phyloP scores from a whole-genome alignment of 1,284 basidiomycete species.

The Caloboletus firmus region DNA sequence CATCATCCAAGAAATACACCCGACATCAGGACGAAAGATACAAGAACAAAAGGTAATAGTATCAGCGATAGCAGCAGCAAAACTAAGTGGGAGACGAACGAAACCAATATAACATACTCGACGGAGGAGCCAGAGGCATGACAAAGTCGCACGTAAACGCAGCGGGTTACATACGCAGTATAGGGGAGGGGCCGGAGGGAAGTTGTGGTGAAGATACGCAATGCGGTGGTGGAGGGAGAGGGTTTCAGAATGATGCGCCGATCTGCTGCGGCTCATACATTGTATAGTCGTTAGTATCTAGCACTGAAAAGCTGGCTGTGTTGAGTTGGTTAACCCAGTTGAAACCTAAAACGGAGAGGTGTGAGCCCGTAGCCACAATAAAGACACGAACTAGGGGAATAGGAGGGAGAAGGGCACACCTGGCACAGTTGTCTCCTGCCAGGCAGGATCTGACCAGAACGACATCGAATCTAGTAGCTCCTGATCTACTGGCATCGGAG shows the following conservation, averaged over 20 bases:
- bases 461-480: constrained; percentile 64
- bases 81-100: not conserved
- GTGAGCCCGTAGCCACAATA: not conserved
- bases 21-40: not conserved
- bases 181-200: not conserved
- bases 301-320: constrained; percentile 6
- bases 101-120: not conserved
- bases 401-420: constrained; percentile 38
- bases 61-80: not conserved
- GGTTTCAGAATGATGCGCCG: constrained; percentile 12
- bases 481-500: constrained; percentile 52
- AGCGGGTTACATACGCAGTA: not conserved
- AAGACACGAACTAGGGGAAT: no score
- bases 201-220: not conserved
- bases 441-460: constrained; percentile 50
- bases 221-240: no score
- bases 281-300: constrained; percentile 31
- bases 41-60: not conserved
- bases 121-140: not conserved
- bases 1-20: constrained; percentile 1
- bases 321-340: constrained; percentile 43
- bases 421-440: constrained; percentile 54
- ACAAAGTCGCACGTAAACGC: not conserved
- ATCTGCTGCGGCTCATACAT: constrained; percentile 29
- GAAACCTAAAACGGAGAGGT: constrained; percentile 33